These are phyloP conservation scores for Oenanthe javanica DNA, from an alignment of 140 eudicot species.

Conservation along the genomic window DNA sequence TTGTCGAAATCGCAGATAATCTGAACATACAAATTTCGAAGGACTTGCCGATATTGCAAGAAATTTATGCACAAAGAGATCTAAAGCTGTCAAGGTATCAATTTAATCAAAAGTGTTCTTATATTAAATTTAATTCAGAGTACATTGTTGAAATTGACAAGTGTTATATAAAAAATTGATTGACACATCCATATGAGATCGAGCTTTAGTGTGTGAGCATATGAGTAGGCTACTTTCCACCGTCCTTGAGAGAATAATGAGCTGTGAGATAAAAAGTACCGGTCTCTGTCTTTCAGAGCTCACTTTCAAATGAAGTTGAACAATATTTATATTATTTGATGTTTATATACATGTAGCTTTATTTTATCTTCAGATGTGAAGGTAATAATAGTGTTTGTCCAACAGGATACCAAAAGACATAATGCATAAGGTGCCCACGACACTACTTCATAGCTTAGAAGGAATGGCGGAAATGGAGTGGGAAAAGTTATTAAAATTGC, in stretches of 20 bases:
- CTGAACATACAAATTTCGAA: conserved; percentile 50
- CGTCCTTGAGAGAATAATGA: conserved; percentile 3
- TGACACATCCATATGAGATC: too few species aligned
- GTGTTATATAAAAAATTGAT: too few species aligned
- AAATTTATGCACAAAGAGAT: conserved; percentile 54
- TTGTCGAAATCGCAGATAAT: conserved; percentile 60
- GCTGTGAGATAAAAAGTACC: not conserved
- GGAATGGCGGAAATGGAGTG: conserved; percentile 77
- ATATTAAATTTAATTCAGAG: too few species aligned
- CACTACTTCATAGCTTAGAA: conserved; percentile 87
- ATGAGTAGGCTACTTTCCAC: not conserved
- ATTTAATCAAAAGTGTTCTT: not conserved
- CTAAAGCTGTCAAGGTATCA: conserved; percentile 70
- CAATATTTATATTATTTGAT: not conserved
- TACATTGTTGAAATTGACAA: too few species aligned
- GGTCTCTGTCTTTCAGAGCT: not conserved
- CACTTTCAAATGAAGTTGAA: not conserved
- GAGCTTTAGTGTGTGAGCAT: not conserved
- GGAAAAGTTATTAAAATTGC: conserved; percentile 72
- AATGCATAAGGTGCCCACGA: conserved; percentile 78
- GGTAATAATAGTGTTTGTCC: conserved; percentile 11
- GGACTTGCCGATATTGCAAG: conserved; percentile 51
- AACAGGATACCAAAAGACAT: conserved; percentile 81
- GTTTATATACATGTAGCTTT: not conserved
- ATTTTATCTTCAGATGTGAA: not conserved